Base-by-base conservation (phyloP, 2,329 filamentous ascomycete species). In the Clonostachys chloroleuca region DNA sequence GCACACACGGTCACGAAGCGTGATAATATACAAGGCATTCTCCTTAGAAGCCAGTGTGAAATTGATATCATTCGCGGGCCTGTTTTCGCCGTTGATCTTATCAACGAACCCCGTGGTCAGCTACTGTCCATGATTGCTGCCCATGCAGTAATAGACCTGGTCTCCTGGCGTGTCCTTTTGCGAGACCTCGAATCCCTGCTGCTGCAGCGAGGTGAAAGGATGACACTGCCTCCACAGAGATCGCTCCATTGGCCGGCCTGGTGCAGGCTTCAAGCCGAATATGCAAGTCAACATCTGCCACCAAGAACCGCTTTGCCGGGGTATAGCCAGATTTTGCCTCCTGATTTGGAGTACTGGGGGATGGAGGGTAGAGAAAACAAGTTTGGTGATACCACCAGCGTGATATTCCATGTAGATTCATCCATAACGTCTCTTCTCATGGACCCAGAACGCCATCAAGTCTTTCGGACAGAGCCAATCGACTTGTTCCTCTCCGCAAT, bases 151-250 rank as follows among this genome's bases (percentile, higher is more conserved):
- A 66, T 75, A 24, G 72, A 75, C 43, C 57, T 75, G 2, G 72
- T 75, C 1, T 72, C 71, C 0, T 76, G 73, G 73, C 59, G 70
- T 30, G 58, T 74, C 6, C 56, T 75, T 2, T 59, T 72, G 1
- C 63, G 67, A 42, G 68, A 74, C 40, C 54, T 74, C 0, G 70
- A 75, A 45, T 65, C 66, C 12, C 47, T 67, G 4, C 53, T 74
- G n/a, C n/a, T n/a, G n/a, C n/a, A n/a, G n/a, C n/a, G n/a, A n/a
- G n/a, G n/a, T n/a, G n/a, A n/a, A n/a, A n/a, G n/a, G n/a, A n/a
- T n/a, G n/a, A n/a, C n/a, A n/a, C n/a, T n/a, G n/a, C n/a, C n/a
- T n/a, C n/a, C n/a, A n/a, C n/a, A n/a, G n/a, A n/a, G n/a, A n/a
- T n/a, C n/a, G n/a, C n/a, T n/a, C n/a, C n/a, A n/a, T n/a, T n/a